Evolutionary conservation across 257 asterid genomes (phyloP).

Genomic region (Fraxinus excelsior): DNA sequence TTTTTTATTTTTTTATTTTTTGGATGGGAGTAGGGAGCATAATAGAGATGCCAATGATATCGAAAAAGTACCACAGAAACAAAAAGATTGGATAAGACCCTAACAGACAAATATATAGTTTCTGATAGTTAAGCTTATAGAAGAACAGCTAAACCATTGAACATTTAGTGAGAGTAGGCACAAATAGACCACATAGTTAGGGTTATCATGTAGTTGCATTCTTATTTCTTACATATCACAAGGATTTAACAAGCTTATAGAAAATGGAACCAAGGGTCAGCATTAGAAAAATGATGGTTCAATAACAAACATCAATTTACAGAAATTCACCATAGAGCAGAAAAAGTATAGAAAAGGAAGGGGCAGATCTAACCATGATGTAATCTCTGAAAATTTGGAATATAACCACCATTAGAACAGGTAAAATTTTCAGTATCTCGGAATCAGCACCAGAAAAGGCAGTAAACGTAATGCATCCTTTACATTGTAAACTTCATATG

Average conservation of each 20-base stretch:
- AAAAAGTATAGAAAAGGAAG: neutral
- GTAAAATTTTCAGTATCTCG: neutral
- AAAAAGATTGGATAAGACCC: slow-evolving; percentile 10
- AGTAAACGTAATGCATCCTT: neutral
- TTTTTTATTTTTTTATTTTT: neutral
- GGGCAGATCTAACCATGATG: neutral
- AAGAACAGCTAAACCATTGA: slow-evolving; percentile 8
- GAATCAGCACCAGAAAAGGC: neutral
- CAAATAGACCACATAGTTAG: slow-evolving; percentile 1
- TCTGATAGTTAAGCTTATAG: neutral
- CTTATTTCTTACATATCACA: neutral
- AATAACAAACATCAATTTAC: neutral
- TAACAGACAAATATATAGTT: slow-evolving; percentile 3
- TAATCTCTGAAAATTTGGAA: neutral
- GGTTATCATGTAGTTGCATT: neutral
- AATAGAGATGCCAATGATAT: neutral
- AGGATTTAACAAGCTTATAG: neutral
- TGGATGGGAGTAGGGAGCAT: neutral
- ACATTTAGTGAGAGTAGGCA: slow-evolving; percentile 16
- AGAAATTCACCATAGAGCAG: neutral
- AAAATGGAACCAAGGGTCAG: neutral
- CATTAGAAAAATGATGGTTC: neutral
- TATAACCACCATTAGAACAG: neutral
- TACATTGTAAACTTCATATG: neutral
- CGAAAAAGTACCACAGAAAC: neutral